Evolutionary conservation across 495 filamentous ascomycete genomes (phyloP).

Genomic region (Aspergillus ellipticus): DNA sequence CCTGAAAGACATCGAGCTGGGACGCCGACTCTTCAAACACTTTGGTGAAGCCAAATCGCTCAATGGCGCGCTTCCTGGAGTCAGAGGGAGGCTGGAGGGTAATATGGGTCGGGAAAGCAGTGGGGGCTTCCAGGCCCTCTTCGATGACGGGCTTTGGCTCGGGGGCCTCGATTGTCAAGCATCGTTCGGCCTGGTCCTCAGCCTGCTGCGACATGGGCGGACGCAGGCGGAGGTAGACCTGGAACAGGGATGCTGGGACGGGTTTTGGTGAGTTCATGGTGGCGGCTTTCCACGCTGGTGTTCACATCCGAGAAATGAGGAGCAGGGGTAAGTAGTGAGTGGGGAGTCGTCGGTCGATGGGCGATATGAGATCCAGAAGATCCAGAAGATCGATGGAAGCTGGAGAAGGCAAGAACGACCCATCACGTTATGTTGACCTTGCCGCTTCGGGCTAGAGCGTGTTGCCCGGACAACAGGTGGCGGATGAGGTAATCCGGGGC

Average conservation of each 20-base stretch:
- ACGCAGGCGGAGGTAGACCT: conserved; percentile 88
- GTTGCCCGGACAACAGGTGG: conserved; percentile 18
- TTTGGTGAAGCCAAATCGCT: conserved; percentile 90
- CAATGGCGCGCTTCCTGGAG: conserved; percentile 74
- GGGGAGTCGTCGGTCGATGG: neutral
- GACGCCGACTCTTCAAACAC: conserved; percentile 84
- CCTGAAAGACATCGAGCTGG: conserved; percentile 85
- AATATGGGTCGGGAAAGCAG: conserved; percentile 67
- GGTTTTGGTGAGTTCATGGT: conserved; percentile 39
- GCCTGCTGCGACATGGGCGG: conserved; percentile 53
- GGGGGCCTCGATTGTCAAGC: conserved; percentile 69
- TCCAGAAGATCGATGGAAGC: neutral
- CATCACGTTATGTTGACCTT: conserved; percentile 12
- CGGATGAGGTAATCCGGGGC: neutral
- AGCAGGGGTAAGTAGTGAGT: neutral
- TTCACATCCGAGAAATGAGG: neutral
- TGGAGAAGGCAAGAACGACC: neutral
- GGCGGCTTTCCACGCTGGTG: conserved; percentile 12
- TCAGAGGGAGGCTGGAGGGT: conserved; percentile 82
- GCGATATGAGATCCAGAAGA: neutral
- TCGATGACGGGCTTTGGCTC: conserved; percentile 20
- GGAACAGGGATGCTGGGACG: conserved; percentile 66
- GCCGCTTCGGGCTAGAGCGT: conserved; percentile 5
- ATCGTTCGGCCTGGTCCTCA: conserved; percentile 57
- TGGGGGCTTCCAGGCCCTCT: conserved; percentile 30